Evolutionary conservation across 352 stramenopile genomes (phyloP).

Genomic region (Globisporangium iwayamae): DNA sequence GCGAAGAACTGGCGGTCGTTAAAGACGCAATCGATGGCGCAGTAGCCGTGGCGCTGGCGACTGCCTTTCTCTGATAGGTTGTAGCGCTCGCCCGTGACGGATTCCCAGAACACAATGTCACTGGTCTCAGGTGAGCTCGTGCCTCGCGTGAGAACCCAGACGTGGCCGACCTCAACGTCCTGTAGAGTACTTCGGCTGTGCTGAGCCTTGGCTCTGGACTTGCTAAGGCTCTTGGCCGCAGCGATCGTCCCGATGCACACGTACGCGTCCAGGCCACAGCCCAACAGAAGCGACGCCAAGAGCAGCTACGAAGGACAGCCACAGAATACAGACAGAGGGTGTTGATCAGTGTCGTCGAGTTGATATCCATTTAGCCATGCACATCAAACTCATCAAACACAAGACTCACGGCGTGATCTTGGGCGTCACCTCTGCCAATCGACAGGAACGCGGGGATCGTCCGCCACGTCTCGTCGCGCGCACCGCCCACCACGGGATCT

Average conservation of each 20-base stretch:
- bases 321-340: not conserved
- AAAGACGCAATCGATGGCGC: constrained; percentile 82
- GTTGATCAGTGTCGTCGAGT: not conserved
- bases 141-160: constrained; percentile 74
- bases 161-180: constrained; percentile 47
- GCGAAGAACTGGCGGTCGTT: constrained; percentile 70
- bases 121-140: constrained; percentile 18
- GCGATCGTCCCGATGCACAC: constrained; percentile 83
- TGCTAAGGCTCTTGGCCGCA: constrained; percentile 21
- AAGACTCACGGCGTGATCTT: constrained; percentile 71
- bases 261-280: constrained; percentile 86
- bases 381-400: not conserved
- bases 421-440: constrained; percentile 64
- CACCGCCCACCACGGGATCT: constrained; percentile 45
- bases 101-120: constrained; percentile 69
- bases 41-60: constrained; percentile 38
- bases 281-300: constrained; percentile 82
- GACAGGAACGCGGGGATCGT: constrained; percentile 69
- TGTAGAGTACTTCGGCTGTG: not conserved
- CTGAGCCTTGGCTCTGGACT: constrained; percentile 13
- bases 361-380: not conserved
- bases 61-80: constrained; percentile 23
- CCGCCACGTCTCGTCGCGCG: constrained; percentile 73
- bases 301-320: constrained; percentile 41
- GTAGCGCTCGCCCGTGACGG: constrained; percentile 55